Base-by-base conservation (phyloP, 345 rosid species). In the Boechera divaricarpa region DNA sequence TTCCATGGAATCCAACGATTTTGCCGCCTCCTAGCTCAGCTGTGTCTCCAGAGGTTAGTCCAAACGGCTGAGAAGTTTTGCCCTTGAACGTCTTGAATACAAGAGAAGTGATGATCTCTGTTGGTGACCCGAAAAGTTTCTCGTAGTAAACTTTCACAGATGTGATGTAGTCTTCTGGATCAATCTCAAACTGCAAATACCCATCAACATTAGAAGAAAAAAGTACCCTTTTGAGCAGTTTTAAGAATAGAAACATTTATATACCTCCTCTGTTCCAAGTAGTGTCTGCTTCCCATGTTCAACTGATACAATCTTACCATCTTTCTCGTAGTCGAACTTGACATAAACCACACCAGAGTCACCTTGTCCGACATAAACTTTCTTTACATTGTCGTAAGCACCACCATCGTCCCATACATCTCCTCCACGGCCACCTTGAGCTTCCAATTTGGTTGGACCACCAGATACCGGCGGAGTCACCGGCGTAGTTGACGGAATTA, bases 1-100 rank as follows among this genome's bases (percentile, higher is more conserved):
- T 68, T 56, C 82, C 82, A 74, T 73, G 79, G 71, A 79, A 79
- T n/a, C 82, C 82, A 48, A 79, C 48, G 36, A 79, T 62, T 6
- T 78, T 78, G 11, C 81, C 81, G 6, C 68, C 73, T 72, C 66
- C 75, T 29, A 78, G 49, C 81, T 48, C 81, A 58, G 68, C 53
- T 57, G 29, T 68, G 58, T 32, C 13, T 3, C 81, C 81, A 48
- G 81, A 49, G 5, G 26, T 15, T 38, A 78, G 21, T 31, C 81
- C 81, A 65, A 72, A 78, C 0, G 77, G 77, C 16, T 57, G 81
- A 49, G 81, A 78, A 41, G 53, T 61, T 72, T 3, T 72, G 0
- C 81, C 81, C 5, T 72, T 78, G 45, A 11, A 66, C 49, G 81
- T 78, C 33, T 35, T 72, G 51, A 78, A 66, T 6, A 69, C 12